Conservation (phyloP, 345 rosid genomes). For the Gossypium anomalum region DNA sequence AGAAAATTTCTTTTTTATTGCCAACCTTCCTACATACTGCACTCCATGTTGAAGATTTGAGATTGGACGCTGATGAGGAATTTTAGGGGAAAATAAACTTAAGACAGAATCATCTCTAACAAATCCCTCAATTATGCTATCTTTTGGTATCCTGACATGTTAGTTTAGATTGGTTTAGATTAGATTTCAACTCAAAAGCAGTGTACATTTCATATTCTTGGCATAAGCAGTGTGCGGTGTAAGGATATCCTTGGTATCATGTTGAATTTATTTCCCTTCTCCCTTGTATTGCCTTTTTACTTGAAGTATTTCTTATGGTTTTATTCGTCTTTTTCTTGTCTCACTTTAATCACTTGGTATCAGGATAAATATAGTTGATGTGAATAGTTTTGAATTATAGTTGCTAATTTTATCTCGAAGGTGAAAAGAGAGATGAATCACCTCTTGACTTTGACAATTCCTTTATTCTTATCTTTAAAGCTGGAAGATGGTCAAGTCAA, state of each 20-base stretch:
- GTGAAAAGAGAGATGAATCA: constrained; percentile 1
- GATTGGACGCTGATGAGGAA: not conserved
- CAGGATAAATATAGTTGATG: not conserved
- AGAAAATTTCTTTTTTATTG: not conserved
- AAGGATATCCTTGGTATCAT: not conserved
- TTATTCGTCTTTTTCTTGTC: not conserved
- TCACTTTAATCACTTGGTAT: not conserved
- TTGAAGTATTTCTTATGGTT: not conserved
- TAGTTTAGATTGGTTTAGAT: not conserved
- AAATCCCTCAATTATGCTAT: not conserved
- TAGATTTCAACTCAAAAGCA: constrained; percentile 3
- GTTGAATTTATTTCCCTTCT: not conserved
- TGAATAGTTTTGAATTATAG: not conserved
- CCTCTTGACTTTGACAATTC: constrained; percentile 17
- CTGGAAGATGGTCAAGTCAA: constrained; percentile 96
- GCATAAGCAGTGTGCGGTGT: not conserved
- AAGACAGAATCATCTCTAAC: not conserved
- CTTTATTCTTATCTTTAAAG: constrained; percentile 44
- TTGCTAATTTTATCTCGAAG: constrained; percentile 2
- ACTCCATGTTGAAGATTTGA: not conserved
- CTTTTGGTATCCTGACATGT: not conserved
- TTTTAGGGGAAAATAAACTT: not conserved
- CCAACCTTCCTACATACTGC: not conserved
- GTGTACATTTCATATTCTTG: not conserved
- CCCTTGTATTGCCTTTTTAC: not conserved